These are phyloP conservation scores for Arctium lappa DNA, from an alignment of 129 eudicot species.

Conservation along the genomic window DNA sequence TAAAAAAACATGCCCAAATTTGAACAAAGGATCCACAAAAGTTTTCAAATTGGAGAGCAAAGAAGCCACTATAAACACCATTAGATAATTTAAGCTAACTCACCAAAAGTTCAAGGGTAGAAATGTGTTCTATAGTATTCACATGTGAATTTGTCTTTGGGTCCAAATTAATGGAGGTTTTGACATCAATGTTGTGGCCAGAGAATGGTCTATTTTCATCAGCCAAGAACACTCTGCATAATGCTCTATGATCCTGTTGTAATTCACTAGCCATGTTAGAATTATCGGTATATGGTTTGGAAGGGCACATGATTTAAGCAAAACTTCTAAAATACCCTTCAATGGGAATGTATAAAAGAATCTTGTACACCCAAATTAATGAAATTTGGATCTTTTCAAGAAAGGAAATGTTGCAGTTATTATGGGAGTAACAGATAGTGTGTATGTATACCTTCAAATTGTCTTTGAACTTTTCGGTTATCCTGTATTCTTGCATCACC, in stretches of 20 bases:
- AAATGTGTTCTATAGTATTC: background rate
- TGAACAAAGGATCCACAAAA: background rate
- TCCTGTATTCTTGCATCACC: slow-evolving; percentile 70
- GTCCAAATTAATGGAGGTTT: background rate
- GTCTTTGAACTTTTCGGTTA: slow-evolving; percentile 32
- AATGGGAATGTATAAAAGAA: background rate
- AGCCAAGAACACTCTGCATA: slow-evolving; percentile 54
- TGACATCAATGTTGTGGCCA: background rate
- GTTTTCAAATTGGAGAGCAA: background rate
- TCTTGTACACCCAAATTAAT: background rate
- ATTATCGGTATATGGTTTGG: background rate
- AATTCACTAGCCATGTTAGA: background rate
- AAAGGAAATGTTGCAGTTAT: background rate
- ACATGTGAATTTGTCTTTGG: background rate
- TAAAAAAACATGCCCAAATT: background rate
- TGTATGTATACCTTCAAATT: slow-evolving; percentile 32
- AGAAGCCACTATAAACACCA: background rate
- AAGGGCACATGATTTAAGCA: background rate
- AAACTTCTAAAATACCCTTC: background rate
- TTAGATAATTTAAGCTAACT: slow-evolving; percentile 1
- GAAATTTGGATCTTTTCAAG: background rate
- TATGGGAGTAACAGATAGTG: background rate
- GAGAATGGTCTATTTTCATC: slow-evolving; percentile 16
- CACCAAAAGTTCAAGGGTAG: slow-evolving; percentile 29
- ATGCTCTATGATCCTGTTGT: slow-evolving; percentile 49